Conservation (phyloP, 1,284 basidiomycete species). For the Coriolopsis trogii region DNA sequence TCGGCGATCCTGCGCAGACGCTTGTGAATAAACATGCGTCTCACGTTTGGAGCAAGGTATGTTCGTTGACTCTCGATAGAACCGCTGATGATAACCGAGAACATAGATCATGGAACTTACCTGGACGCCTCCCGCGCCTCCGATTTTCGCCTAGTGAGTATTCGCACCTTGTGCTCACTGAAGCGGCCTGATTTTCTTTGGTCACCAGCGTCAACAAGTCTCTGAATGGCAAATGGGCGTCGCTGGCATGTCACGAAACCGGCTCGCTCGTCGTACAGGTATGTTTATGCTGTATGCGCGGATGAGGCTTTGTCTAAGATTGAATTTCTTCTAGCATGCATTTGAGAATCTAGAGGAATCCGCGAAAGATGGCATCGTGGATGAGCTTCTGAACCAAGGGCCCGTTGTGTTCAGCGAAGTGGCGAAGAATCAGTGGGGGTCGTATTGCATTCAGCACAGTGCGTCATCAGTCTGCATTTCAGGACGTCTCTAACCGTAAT, state of each 20-base stretch:
- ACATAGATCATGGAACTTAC: conserved; percentile 79
- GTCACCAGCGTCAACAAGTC: conserved; percentile 74
- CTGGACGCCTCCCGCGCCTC: conserved; percentile 80
- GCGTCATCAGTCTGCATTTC: conserved; percentile 30
- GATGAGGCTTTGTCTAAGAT: too few species aligned
- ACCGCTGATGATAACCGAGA: not conserved
- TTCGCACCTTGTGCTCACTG: too few species aligned
- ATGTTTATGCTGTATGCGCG: conserved; percentile 7
- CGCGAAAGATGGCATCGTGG: conserved; percentile 80
- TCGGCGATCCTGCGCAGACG: conserved; percentile 79
- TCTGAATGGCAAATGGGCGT: conserved; percentile 82
- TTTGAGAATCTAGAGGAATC: conserved; percentile 84
- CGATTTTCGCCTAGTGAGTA: conserved; percentile 80
- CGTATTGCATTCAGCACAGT: conserved; percentile 85
- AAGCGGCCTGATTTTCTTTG: conserved; percentile 4
- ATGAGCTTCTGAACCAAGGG: conserved; percentile 76
- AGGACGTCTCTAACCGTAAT: not conserved
- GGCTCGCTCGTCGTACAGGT: conserved; percentile 84
- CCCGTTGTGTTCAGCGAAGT: conserved; percentile 68
- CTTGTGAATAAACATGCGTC: conserved; percentile 86
- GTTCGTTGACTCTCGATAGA: conserved; percentile 2
- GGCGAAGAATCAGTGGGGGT: conserved; percentile 85
- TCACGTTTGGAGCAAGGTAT: conserved; percentile 85
- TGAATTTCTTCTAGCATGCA: too few species aligned
- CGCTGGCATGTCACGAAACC: conserved; percentile 85